Conservation (phyloP, 2,329 filamentous ascomycete genomes). For the Fusarium goolgardi region DNA sequence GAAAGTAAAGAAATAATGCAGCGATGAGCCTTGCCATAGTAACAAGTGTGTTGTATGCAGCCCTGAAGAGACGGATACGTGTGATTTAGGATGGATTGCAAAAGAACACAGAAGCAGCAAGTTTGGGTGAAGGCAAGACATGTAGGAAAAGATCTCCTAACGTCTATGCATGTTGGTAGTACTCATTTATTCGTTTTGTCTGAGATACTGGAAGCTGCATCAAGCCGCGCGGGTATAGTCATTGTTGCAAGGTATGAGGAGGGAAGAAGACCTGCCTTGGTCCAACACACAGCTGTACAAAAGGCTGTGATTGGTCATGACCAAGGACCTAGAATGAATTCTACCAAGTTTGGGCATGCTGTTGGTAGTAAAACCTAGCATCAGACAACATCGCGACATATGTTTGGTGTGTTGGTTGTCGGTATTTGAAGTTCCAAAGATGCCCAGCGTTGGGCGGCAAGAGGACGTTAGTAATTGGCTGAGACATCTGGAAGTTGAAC, state of each 20-base stretch:
- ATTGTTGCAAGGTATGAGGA: not conserved
- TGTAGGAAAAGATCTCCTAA: not conserved
- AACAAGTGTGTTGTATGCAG: not conserved
- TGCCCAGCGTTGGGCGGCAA: not conserved
- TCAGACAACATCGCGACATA: not conserved
- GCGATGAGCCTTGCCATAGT: slow-evolving; percentile 19
- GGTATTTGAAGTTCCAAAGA: not conserved
- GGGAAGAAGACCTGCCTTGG: not conserved
- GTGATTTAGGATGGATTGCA: not conserved
- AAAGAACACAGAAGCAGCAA: not conserved
- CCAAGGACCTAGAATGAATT: not conserved
- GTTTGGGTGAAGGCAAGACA: not conserved
- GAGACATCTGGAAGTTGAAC: not conserved
- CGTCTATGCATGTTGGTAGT: not conserved
- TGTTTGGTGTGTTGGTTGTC: slow-evolving; percentile 5
- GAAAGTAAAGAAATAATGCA: slow-evolving; percentile 14
- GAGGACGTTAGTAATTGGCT: slow-evolving; percentile 1
- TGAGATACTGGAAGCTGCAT: slow-evolving; percentile 1
- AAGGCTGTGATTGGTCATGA: not conserved
- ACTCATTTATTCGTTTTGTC: not conserved
- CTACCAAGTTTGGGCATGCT: not conserved
- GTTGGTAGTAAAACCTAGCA: slow-evolving; percentile 2
- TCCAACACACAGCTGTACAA: not conserved
- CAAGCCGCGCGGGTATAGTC: not conserved
- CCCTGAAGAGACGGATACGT: not conserved